phyloP scores from a whole-genome alignment of 805 yeast species.

The Wickerhamomyces subpelliculosus region DNA sequence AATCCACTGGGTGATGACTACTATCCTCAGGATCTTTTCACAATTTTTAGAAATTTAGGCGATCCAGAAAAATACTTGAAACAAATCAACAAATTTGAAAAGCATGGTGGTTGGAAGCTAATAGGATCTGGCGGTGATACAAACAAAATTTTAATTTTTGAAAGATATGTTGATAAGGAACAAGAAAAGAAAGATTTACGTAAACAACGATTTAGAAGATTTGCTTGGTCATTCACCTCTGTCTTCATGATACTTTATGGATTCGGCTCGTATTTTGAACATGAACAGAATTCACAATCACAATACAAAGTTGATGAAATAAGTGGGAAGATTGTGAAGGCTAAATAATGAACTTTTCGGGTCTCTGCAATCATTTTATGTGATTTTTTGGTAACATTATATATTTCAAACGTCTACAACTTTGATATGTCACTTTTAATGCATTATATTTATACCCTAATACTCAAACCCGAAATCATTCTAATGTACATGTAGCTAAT shows the following conservation, averaged over 20 bases:
- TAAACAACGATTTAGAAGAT: constrained; percentile 1
- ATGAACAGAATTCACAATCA: constrained; percentile 6
- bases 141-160: constrained; percentile 32
- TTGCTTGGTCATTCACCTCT: constrained; percentile 1
- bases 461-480: background rate
- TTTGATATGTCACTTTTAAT: background rate
- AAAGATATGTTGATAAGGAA: constrained; percentile 22
- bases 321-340: background rate
- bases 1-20: constrained; percentile 35
- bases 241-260: background rate
- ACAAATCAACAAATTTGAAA: constrained; percentile 35
- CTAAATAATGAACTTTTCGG: background rate
- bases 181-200: constrained; percentile 4
- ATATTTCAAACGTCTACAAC: too few species aligned
- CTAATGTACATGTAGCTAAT: constrained; percentile 1
- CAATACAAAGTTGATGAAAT: background rate
- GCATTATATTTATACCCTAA: background rate
- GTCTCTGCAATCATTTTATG: too few species aligned
- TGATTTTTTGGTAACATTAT: too few species aligned
- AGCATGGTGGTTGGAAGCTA: constrained; percentile 44
- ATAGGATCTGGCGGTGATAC: constrained; percentile 41
- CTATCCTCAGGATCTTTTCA: constrained; percentile 34
- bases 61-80: constrained; percentile 30
- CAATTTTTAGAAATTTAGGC: constrained; percentile 32
- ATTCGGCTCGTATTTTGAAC: constrained; percentile 5